Percentiles rank a stretch among this genome's conserved stretches.
These are phyloP conservation scores for Neonectria faginata DNA, from an alignment of 2,329 filamentous ascomycete genomes.

Conservation along the genomic window DNA sequence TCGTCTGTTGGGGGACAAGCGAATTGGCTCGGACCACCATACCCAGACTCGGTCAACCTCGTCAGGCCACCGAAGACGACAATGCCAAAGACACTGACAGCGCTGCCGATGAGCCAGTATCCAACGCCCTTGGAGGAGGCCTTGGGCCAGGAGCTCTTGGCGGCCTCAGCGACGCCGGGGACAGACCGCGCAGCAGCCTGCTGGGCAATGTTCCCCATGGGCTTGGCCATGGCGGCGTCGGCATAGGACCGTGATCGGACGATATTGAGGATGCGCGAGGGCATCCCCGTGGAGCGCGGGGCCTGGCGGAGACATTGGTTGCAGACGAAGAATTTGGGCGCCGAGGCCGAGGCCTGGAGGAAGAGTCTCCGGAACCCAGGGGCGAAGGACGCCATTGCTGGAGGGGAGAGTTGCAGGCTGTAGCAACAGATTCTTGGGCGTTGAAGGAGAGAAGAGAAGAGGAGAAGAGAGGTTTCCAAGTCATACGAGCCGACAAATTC, in stretches of 20 bases:
- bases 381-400: conserved; percentile 54
- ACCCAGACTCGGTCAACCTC: conserved; percentile 95
- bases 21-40: conserved; percentile 46
- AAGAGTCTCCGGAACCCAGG: conserved; percentile 57
- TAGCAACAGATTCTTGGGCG: conserved; percentile 30
- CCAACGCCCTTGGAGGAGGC: conserved; percentile 81
- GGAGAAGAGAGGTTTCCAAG: conserved; percentile 9
- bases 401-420: conserved; percentile 9
- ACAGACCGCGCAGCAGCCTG: conserved; percentile 42
- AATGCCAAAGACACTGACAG: conserved; percentile 94
- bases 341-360: conserved; percentile 49
- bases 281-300: conserved; percentile 43
- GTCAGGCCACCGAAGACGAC: conserved; percentile 96
- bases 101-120: conserved; percentile 93
- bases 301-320: conserved; percentile 60
- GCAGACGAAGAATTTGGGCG: conserved; percentile 58
- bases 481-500: conserved; percentile 30
- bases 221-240: conserved; percentile 48
- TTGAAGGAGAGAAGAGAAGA: conserved; percentile 13
- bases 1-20: neutral
- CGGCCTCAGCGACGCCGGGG: conserved; percentile 38
- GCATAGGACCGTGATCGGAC: conserved; percentile 55
- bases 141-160: conserved; percentile 64
- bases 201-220: conserved; percentile 45
- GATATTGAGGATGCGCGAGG: conserved; percentile 55